phyloP scores from a whole-genome alignment of 345 rosid species.

The Hypericum androsaemum region DNA sequence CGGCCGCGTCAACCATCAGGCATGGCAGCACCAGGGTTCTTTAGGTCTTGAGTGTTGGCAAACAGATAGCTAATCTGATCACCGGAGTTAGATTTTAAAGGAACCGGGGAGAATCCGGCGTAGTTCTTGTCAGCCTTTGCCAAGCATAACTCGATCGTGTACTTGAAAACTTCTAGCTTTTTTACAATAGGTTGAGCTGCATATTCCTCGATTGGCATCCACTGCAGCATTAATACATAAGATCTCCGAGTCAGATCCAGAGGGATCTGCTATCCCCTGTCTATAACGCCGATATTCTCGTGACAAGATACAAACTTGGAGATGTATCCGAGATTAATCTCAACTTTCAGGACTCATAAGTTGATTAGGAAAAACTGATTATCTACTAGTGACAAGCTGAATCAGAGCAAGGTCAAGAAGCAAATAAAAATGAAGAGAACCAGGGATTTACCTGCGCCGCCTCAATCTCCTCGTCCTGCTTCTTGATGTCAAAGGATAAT shows the following conservation, averaged over 20 bases:
- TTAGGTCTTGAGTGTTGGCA: constrained; percentile 31
- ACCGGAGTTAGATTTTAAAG: constrained; percentile 18
- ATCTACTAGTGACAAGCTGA: too few relatives aligned
- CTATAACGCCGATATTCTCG: too few relatives aligned
- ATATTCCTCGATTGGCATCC: constrained; percentile 71
- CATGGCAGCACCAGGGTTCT: constrained; percentile 11
- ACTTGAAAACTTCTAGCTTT: constrained; percentile 38
- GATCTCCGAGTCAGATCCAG: not conserved
- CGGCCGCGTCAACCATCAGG: not conserved
- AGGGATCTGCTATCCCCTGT: too few relatives aligned
- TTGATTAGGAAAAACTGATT: too few relatives aligned
- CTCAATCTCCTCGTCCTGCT: constrained; percentile 69
- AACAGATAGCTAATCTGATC: constrained; percentile 34
- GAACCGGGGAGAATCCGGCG: constrained; percentile 37
- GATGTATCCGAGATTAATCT: too few relatives aligned
- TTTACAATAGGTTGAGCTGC: constrained; percentile 56
- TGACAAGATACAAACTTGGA: too few relatives aligned
- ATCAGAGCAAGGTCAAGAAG: too few relatives aligned
- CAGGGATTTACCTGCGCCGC: constrained; percentile 57
- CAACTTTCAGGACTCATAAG: too few relatives aligned
- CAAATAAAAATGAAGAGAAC: too few relatives aligned
- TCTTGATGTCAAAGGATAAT: constrained; percentile 48
- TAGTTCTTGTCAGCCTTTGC: constrained; percentile 38
- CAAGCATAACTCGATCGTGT: constrained; percentile 33
- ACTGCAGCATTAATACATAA: constrained; percentile 23